Evolutionary conservation across 75 land plant species (phyloP), one percentile per base, ranked within the genome.

Genomic region (Azolla pinnata): DNA sequence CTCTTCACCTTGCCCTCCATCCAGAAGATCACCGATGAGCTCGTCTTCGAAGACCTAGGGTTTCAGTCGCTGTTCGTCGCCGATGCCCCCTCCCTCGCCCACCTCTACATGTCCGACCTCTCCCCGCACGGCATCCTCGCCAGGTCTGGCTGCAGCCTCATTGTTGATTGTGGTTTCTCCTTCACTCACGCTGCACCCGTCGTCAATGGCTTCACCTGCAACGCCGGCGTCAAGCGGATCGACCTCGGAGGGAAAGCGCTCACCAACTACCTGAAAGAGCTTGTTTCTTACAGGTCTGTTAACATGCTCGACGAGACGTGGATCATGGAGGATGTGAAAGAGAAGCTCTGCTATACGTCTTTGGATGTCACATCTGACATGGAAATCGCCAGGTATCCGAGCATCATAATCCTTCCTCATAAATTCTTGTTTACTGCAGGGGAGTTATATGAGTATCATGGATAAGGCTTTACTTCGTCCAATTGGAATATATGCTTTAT

Each of bases 241-340:
- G 96, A 93, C 33, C 71, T 93, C 2, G 98, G 98, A 1, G 98
- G 98, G 16, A 93, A 93, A 70, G 96, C 96, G 4, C 79, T 93
- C 55, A 93, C 98, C 0, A 93, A 93, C 52, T 88, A 85, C 33
- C 63, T 93, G 44, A 93, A 93, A 83, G 98, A 93, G 78, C 56
- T 93, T 35, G 87, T 93, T 19, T 85, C 90, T 0, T 93, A 88
- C 62, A 67, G 98, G 14, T 62, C 87, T 4, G 38, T 88, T 35
- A 88, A 93, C 55, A 78, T 93, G 20, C 88, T 88, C 96, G 98
- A 93, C 33, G 90, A 93, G 69, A 89, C 90, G 17, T 72, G 80
- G 23, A 62, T 93, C 25, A 81, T 88, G 68, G 98, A 93, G 40
- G 84, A 93, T 65, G 98, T 86, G n/a, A 93, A 93, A 72, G 89